Base-by-base conservation (phyloP, 768 basidiomycete genomes). In the Trametes elegans region DNA sequence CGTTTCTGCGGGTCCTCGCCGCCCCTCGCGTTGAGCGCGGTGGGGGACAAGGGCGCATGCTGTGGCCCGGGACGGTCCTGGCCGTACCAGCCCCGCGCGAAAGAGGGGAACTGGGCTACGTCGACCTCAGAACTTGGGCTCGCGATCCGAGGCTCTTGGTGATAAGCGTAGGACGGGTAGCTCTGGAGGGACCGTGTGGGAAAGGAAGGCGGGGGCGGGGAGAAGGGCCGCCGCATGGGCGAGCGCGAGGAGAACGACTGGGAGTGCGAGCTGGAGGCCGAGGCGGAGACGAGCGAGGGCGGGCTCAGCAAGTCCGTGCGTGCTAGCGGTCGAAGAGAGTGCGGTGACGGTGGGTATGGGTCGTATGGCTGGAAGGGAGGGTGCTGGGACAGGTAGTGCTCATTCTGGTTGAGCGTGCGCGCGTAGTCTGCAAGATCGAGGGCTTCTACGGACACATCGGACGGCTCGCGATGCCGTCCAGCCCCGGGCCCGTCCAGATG, bases 371-470 rank as follows among this genome's bases (percentile, higher is more conserved):
- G 61, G 43, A 64, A 65, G 2, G 49, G 51, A 4, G 63, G 58
- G n/a, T 61, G 61, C 14, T 59, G 52, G 36, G 64, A 55, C 35
- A 48, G 57, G 58, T 55, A 61, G 60, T 41, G 65, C 60, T 63
- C 70, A 69, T 55, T 74, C 68, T 29, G 70, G 49, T 35, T 70
- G 21, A 85, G 73, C 18, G 80, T 81, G 56, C 66, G 71, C 7
- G 84, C 75, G 68, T 87, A 89, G 66, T 87, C 87, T 28, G 85
- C 85, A 21, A 89, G 75, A 69, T 89, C 87, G 50, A 87, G 76
- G 3, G 85, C 85, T 64, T 88, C 85, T 1, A 87, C 77, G 50
- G 84, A 86, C 24, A 76, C 77, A 54, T 87, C 86, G 6, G 85
- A 84, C 4, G 78, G 71, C 55, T 85, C 81, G 56, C 79, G 62